Percentiles rank a stretch among this genome's conserved stretches.
Conservation (phyloP, 2,329 filamentous ascomycete genomes). For the Calonectria pseudoreteaudii region DNA sequence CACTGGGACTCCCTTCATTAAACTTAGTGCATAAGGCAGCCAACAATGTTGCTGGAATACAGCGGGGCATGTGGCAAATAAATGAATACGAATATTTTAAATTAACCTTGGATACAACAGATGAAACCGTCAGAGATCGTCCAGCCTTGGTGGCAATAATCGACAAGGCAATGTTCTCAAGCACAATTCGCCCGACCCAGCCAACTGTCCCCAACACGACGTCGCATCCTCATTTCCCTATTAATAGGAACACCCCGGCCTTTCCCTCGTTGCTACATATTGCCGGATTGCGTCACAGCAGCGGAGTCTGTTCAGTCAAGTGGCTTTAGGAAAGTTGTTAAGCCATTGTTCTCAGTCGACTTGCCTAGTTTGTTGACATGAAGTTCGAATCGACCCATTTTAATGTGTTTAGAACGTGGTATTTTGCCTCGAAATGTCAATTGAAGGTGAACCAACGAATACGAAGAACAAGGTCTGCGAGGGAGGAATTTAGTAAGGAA, state of each 20-base stretch:
- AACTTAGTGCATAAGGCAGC: slow-evolving; percentile 1
- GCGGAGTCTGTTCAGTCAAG: neutral
- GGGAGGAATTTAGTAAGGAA: no score
- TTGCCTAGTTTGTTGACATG: neutral
- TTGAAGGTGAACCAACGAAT: neutral
- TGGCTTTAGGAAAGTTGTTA: neutral
- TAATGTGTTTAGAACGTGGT: neutral
- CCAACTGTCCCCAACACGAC: neutral
- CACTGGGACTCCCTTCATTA: slow-evolving; percentile 1
- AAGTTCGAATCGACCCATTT: neutral
- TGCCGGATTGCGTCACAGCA: neutral
- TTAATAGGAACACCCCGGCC: neutral
- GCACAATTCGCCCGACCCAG: neutral
- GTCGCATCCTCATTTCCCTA: neutral
- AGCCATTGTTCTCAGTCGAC: neutral
- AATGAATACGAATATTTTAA: slow-evolving; percentile 8
- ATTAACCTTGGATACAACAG: neutral
- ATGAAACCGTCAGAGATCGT: neutral
- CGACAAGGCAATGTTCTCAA: neutral
- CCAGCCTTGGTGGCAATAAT: neutral
- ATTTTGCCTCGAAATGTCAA: neutral
- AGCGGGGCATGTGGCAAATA: neutral
- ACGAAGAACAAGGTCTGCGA: neutral
- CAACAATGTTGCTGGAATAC: neutral
- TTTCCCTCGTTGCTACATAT: neutral